Evolutionary conservation across 2,329 filamentous ascomycete species (phyloP), one percentile per base, ranked within the genome.

Genomic region (Aspergillus puulaauensis): DNA sequence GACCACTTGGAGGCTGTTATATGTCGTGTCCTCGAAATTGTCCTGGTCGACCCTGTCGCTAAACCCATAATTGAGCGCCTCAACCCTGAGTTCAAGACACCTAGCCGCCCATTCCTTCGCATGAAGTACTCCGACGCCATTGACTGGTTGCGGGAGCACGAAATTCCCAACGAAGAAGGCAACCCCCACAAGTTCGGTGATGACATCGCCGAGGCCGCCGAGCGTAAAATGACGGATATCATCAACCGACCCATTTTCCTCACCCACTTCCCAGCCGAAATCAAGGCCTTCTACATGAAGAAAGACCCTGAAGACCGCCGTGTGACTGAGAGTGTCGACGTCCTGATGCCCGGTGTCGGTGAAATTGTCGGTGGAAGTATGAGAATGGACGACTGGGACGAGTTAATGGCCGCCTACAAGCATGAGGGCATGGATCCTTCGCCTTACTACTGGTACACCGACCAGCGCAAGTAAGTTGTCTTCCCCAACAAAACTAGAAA

Each of bases 231-330:
- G 95, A 98, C 93, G 1, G 95, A 99, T 75, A 90, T 89, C 67
- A 96, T 99, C 82, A 95, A 96, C 86, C 82, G 86, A 54, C 95
- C 95, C 61, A 96, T 99, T 76, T 91, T 98, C 81, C 83, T 98
- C 43, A 98, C 93, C 2, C 93, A 98, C 79, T 99, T 99, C 86
- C 95, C 95, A 19, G 88, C 88, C 59, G 91, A 93, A 79, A 96
- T 99, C 83, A 99, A 99, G 83, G 90, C 95, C 1, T 99, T 99
- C 77, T 99, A 99, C 84, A 99, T 99, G 95, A 89, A 93, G 78
- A 93, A 89, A 78, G 95, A 93, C 68, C 81, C 83, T 44, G 77
- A 83, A 31, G 95, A 99, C 72, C 79, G 77, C 31, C 85, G 93
- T 24, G 91, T 97, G 27, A 99, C 95, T 0, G 93, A 99, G 82